Conservation (phyloP, 2,329 filamentous ascomycete genomes). For the Xylaria sp. region DNA sequence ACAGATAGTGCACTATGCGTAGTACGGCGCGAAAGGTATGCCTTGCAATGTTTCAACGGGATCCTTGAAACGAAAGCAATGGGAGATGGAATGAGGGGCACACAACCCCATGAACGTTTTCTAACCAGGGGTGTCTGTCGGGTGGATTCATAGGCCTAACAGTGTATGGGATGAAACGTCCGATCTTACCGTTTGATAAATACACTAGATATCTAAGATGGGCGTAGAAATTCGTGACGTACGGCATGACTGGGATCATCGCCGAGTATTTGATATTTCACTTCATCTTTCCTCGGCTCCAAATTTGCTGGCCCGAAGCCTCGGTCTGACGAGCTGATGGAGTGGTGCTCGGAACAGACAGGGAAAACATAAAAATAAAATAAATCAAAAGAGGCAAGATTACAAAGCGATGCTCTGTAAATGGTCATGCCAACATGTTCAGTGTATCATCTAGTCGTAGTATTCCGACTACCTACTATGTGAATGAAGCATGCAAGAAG, state of each 20-base stretch:
- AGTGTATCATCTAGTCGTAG: not conserved
- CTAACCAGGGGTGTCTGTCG: not conserved
- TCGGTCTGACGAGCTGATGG: not conserved
- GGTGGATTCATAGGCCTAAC: slow-evolving; percentile 5
- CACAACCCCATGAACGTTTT: not conserved
- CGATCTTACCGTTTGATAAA: not conserved
- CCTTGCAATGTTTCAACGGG: slow-evolving; percentile 25
- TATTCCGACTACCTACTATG: not conserved
- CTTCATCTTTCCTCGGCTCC: not conserved
- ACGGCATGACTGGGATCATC: not conserved
- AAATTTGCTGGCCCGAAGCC: not conserved
- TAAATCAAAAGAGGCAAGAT: not conserved
- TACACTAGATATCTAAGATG: not conserved
- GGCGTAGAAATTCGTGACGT: not conserved
- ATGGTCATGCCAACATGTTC: not conserved
- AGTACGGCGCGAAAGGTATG: not conserved
- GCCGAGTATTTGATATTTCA: slow-evolving; percentile 7
- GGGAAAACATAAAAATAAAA: too few relatives aligned
- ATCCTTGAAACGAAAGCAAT: slow-evolving; percentile 28
- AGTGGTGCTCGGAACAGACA: not conserved
- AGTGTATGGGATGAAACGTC: slow-evolving; percentile 25
- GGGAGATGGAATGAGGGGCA: slow-evolving; percentile 20
- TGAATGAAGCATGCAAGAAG: not conserved
- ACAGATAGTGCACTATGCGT: not conserved
- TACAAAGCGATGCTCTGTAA: not conserved